Conservation (phyloP, 1,139 yeast genomes). For the Pichia sp. region DNA sequence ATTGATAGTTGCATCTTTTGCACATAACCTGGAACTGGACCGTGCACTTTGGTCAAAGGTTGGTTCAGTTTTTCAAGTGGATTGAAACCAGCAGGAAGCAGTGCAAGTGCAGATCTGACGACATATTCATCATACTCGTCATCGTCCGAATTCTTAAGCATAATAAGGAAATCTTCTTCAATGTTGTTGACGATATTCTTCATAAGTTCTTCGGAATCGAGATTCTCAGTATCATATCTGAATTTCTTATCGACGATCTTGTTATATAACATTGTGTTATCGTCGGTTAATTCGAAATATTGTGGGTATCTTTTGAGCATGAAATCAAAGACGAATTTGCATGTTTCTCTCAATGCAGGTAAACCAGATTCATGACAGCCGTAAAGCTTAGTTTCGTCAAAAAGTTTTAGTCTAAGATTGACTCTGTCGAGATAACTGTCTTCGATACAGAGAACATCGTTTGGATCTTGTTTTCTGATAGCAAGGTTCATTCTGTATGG, state of each 20-base stretch:
- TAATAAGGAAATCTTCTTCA: conserved; percentile 67
- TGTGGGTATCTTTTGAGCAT: conserved; percentile 58
- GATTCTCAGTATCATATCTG: conserved; percentile 33
- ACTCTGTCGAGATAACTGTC: conserved; percentile 52
- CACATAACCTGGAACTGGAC: conserved; percentile 62
- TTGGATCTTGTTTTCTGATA: conserved; percentile 49
- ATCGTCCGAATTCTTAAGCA: conserved; percentile 48
- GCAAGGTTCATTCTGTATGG: conserved; percentile 70
- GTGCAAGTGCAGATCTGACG: conserved; percentile 62
- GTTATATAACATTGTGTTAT: conserved; percentile 36
- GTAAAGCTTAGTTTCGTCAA: conserved; percentile 42
- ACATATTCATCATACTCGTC: conserved; percentile 52
- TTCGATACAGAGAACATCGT: conserved; percentile 70
- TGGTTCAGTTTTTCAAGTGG: conserved; percentile 55
- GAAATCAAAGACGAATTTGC: conserved; percentile 46
- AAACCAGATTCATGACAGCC: conserved; percentile 43
- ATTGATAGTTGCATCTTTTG: conserved; percentile 53
- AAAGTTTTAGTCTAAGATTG: conserved; percentile 42
- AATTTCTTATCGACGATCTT: conserved; percentile 40
- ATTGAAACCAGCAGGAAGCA: conserved; percentile 76
- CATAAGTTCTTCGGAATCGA: conserved; percentile 38
- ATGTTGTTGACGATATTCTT: conserved; percentile 45
- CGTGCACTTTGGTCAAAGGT: conserved; percentile 55
- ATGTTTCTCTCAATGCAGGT: conserved; percentile 57
- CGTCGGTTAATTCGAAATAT: conserved; percentile 32